Evolutionary conservation across 331 rosid species (phyloP), one percentile per base, ranked within the genome.

Genomic region (Stylosanthes scabra): DNA sequence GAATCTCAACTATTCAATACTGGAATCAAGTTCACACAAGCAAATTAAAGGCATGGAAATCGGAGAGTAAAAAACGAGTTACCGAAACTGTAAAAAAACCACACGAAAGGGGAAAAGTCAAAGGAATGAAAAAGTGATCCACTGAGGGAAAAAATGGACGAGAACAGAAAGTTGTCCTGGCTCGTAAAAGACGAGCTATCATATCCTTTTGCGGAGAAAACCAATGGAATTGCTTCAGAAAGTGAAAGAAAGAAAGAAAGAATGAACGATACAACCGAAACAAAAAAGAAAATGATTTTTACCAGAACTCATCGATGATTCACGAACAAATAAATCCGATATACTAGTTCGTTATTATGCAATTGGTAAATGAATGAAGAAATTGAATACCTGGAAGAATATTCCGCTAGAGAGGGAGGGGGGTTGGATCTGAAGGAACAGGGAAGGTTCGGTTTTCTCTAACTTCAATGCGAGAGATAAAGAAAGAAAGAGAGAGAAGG

Each of bases 381-480:
- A 66, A 42, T 31, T 59, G 66, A 74, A 31, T 74, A 75, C 80
- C 80, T 68, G 67, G 8, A 50, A 57, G 80, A 76, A 56, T 58
- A 29, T 72, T 75, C 63, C 39, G 11, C 11, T 31, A 5, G 42
- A 66, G 46, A 39, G 56, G 5, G 14, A 34, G 63, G 42, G 5
- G 60, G 42, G n/a, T 20, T 49, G n/a, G 77, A 45, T 71, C 57
- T 29, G 64, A 28, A 40, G 63, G 4, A 31, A 31, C 37, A 64
- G 25, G 25, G 42, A 45, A 59, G n/a, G 58, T 9, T 20, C 29
- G 27, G 47, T 31, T 31, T 62, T 62, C 27, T 15, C 28, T 61
- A 3, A 57, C 4, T 70, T 58, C 11, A n/a, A 70, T 71, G 66
- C 16, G 13, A 25, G 1, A 9, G 51, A 11, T 2, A 51, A 25